phyloP scores from a whole-genome alignment of 2,329 filamentous ascomycete species.

The Colletotrichum costaricense region DNA sequence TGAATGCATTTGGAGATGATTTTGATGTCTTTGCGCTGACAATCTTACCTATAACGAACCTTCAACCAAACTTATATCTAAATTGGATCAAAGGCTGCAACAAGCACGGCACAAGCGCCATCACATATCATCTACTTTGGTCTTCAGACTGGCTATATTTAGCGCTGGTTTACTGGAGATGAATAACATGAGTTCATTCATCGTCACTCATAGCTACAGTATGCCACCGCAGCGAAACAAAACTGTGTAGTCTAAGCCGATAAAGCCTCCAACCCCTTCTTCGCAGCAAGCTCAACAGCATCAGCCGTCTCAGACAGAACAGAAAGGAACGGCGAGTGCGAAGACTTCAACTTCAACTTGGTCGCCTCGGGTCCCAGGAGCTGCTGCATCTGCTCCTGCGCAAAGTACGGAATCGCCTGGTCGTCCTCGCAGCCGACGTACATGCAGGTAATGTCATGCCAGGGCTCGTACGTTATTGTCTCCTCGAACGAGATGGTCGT shows the following conservation, averaged over 20 bases:
- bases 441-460: constrained; percentile 40
- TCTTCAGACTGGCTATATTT: too few species aligned
- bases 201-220: too few species aligned
- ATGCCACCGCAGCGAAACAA: too few species aligned
- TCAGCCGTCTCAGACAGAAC: constrained; percentile 11
- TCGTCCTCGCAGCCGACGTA: constrained; percentile 42
- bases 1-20: neutral
- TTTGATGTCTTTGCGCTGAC: neutral
- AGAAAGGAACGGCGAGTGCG: constrained; percentile 29
- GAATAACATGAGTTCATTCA: too few species aligned
- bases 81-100: too few species aligned
- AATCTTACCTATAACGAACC: neutral
- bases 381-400: constrained; percentile 37
- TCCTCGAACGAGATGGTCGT: constrained; percentile 35
- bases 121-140: too few species aligned
- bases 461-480: constrained; percentile 40
- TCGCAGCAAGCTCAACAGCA: neutral
- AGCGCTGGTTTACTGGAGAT: too few species aligned
- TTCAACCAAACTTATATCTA: neutral
- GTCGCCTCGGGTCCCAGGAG: neutral
- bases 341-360: neutral
- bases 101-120: too few species aligned
- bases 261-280: neutral
- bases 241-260: neutral
- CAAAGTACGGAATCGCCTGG: constrained; percentile 36